A percentile compares a stretch with the other conserved stretches of the same genome.
phyloP scores from a whole-genome alignment of 1,284 basidiomycete species.

The Farysia itapuensis region DNA sequence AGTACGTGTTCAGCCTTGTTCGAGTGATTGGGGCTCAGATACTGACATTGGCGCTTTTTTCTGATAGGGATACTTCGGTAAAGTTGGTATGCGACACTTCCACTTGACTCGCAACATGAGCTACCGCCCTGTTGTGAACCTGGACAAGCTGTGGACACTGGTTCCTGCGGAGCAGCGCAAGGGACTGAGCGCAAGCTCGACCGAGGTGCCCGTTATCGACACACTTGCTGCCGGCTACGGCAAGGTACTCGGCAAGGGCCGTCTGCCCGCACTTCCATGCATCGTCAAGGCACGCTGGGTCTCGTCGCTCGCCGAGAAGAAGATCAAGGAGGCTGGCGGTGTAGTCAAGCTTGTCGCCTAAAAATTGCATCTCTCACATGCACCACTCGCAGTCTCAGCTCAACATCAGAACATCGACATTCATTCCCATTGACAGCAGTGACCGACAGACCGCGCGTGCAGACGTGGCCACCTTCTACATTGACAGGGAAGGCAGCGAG shows the following conservation, averaged over 20 bases:
- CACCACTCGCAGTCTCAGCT: background rate
- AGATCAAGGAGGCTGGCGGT: constrained; percentile 60
- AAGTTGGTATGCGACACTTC: constrained; percentile 91
- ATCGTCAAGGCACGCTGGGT: constrained; percentile 60
- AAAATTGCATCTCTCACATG: constrained; percentile 1
- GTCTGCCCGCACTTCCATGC: constrained; percentile 55
- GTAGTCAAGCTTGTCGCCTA: constrained; percentile 56
- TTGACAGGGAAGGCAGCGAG: too few species aligned
- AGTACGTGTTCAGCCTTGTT: too few species aligned
- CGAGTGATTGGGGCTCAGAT: too few species aligned
- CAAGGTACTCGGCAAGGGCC: constrained; percentile 60
- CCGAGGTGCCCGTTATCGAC: constrained; percentile 60
- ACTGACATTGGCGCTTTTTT: too few species aligned
- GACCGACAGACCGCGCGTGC: too few species aligned
- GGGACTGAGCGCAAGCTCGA: constrained; percentile 41
- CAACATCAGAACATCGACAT: constrained; percentile 1
- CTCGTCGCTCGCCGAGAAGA: constrained; percentile 59
- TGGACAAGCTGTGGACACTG: constrained; percentile 60
- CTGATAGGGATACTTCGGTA: constrained; percentile 87
- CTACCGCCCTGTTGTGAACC: constrained; percentile 92
- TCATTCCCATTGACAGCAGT: too few species aligned
- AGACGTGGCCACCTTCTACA: too few species aligned
- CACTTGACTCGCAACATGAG: constrained; percentile 87
- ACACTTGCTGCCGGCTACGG: constrained; percentile 59
- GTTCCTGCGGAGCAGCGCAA: constrained; percentile 57